Evolutionary conservation across 2,329 filamentous ascomycete genomes (phyloP), one percentile per base, ranked within the genome.

Genomic region (Cadophora sp.): DNA sequence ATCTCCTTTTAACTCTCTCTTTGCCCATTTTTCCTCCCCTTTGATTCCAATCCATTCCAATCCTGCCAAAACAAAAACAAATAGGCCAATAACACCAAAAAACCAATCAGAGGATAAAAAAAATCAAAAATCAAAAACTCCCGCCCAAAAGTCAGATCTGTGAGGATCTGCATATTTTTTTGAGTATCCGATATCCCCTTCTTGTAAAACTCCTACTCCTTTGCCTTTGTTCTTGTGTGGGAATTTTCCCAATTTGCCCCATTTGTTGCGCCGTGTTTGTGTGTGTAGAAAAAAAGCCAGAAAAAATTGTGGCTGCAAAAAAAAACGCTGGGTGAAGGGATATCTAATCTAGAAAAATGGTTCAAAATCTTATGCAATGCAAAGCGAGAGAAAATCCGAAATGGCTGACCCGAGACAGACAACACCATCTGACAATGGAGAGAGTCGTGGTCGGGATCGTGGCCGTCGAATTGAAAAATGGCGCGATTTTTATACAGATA

Each of bases 271-370:
- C 50, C 50, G 13, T 14, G 16, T 14, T 14, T 30, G 22, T 14
- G 27, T 30, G 27, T 30, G 27, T n/a, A n/a, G n/a, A n/a, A n/a
- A 30, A 18, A 43, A 48, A 48, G 45, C 45, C 45, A n/a, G 43
- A 48, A 13, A 4, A 3, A 4, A 18, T 48, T 6, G n/a, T 48
- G 45, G 45, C 45, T 48, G 45, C 55, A 22, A 27, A 51, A 59
- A 27, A 27, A 41, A 59, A 27, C 59, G 59, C 43, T 51, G 55
- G 14, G 33, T 20, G 51, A 43, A 3, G 18, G 59, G 45, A 62
- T 62, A 62, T 62, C 59, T 62, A 51, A 51, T 62, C 59, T 62
- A 64, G 59, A 14, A 59, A 59, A 41, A 48, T n/a, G 16, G 18
- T n/a, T n/a, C 6, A 43, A 43, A 14, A 18, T n/a, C 9, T 48